phyloP scores from a whole-genome alignment of 2,329 filamentous ascomycete genomes.

The Scortechinia acanthostroma region DNA sequence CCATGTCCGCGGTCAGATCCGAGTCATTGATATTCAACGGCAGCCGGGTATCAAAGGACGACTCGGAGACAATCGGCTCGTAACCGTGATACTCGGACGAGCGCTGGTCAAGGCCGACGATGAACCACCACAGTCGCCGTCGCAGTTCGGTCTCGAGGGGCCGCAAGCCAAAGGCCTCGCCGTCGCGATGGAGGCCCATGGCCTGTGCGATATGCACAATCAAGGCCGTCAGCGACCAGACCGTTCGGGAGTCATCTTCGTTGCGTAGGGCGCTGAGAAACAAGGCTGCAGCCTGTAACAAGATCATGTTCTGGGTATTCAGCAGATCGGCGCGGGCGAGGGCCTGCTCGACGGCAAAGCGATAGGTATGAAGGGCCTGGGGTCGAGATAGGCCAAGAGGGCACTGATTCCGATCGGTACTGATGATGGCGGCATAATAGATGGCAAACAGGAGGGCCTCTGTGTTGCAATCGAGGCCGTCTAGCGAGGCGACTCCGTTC shows the following conservation, averaged over 20 bases:
- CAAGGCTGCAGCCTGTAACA: slow-evolving; percentile 49
- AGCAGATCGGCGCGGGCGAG: slow-evolving; percentile 50
- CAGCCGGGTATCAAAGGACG: slow-evolving; percentile 35
- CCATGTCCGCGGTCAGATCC: slow-evolving; percentile 35
- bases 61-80: slow-evolving; percentile 30
- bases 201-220: slow-evolving; percentile 50
- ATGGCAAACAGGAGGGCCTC: slow-evolving; percentile 60
- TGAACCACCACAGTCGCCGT: slow-evolving; percentile 53
- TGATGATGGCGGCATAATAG: slow-evolving; percentile 48
- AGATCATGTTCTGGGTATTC: slow-evolving; percentile 43
- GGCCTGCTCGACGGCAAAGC: slow-evolving; percentile 46
- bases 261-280: slow-evolving; percentile 41
- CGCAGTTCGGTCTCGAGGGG: slow-evolving; percentile 54
- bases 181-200: slow-evolving; percentile 52
- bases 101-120: slow-evolving; percentile 46
- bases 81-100: slow-evolving; percentile 44
- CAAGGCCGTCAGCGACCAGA: slow-evolving; percentile 52
- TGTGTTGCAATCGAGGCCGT: slow-evolving; percentile 40
- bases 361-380: slow-evolving; percentile 35
- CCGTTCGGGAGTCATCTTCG: slow-evolving; percentile 40
- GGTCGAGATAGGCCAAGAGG: slow-evolving; percentile 33
- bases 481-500: slow-evolving; percentile 27
- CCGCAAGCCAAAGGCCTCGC: slow-evolving; percentile 36
- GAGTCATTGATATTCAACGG: slow-evolving; percentile 41
- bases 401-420: slow-evolving; percentile 43